Evolutionary conservation across 192 early-diverging fungal genomes (phyloP).

Genomic region (Rhizophagus prolifer): DNA sequence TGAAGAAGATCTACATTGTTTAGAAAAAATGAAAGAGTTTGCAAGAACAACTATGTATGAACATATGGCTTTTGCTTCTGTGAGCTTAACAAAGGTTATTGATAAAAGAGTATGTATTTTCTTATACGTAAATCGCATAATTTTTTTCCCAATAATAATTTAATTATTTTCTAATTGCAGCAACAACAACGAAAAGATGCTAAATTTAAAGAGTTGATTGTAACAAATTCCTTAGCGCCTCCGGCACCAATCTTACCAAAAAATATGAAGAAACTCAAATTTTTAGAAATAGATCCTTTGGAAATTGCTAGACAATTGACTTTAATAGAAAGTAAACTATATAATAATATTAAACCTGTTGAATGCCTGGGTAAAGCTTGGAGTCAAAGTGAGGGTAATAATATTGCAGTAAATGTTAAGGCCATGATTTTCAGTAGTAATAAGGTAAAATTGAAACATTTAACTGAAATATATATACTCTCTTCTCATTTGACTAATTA

Average conservation of each 20-base stretch:
- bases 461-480: neutral
- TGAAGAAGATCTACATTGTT: slow-evolving; percentile 67
- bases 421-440: slow-evolving; percentile 84
- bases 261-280: slow-evolving; percentile 70
- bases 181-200: slow-evolving; percentile 52
- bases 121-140: neutral
- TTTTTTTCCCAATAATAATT: neutral
- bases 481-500: neutral
- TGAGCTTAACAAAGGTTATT: slow-evolving; percentile 74
- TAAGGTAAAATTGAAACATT: slow-evolving; percentile 48
- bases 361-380: slow-evolving; percentile 95
- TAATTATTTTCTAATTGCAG: neutral
- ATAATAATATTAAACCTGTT: slow-evolving; percentile 77
- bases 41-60: slow-evolving; percentile 70
- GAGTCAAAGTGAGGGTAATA: slow-evolving; percentile 49
- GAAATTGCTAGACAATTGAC: slow-evolving; percentile 97
- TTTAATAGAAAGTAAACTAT: slow-evolving; percentile 83
- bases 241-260: slow-evolving; percentile 83
- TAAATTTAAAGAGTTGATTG: slow-evolving; percentile 59
- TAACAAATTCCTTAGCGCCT: slow-evolving; percentile 59
- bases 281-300: slow-evolving; percentile 87
- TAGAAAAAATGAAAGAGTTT: slow-evolving; percentile 75
- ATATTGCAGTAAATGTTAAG: slow-evolving; percentile 80
- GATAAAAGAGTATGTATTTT: slow-evolving; percentile 57
- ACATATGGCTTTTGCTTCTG: slow-evolving; percentile 64